Evolutionary conservation across 108 stramenopile genomes (phyloP).

Genomic region (Fistulifera pelliculosa): DNA sequence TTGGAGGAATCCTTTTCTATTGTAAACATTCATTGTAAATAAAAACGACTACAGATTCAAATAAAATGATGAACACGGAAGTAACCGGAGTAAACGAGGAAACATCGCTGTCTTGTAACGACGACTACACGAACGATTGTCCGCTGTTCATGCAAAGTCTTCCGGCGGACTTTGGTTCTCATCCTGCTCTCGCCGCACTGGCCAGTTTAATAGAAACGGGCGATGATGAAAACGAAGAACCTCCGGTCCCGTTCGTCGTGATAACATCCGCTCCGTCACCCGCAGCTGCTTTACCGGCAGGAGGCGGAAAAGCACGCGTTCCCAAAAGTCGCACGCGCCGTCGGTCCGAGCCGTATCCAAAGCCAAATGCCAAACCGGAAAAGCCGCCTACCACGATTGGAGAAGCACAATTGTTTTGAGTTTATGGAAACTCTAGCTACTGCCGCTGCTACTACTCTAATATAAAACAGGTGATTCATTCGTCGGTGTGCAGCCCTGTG

Average conservation of each 20-base stretch:
- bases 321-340: slow-evolving; percentile 14
- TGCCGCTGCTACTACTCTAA: too few species aligned
- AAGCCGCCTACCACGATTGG: slow-evolving; percentile 28
- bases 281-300: too few species aligned
- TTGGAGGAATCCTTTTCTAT: too few species aligned
- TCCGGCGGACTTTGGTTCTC: slow-evolving; percentile 47
- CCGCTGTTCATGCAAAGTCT: slow-evolving; percentile 71
- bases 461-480: too few species aligned
- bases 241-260: too few species aligned
- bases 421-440: slow-evolving; percentile 59
- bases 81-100: too few species aligned
- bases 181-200: slow-evolving; percentile 55
- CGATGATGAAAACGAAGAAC: slow-evolving; percentile 5
- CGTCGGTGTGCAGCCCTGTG: too few species aligned
- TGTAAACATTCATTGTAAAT: too few species aligned
- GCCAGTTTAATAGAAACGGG: slow-evolving; percentile 48
- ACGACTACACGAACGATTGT: slow-evolving; percentile 15
- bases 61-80: too few species aligned
- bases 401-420: slow-evolving; percentile 75
- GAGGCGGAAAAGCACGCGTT: slow-evolving; percentile 58
- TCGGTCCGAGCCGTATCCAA: neutral
- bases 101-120: neutral
- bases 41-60: too few species aligned
- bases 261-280: too few species aligned
- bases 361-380: slow-evolving; percentile 1